Evolutionary conservation across 148 eudicot species (phyloP).

Genomic region (Rhododendron molle): DNA sequence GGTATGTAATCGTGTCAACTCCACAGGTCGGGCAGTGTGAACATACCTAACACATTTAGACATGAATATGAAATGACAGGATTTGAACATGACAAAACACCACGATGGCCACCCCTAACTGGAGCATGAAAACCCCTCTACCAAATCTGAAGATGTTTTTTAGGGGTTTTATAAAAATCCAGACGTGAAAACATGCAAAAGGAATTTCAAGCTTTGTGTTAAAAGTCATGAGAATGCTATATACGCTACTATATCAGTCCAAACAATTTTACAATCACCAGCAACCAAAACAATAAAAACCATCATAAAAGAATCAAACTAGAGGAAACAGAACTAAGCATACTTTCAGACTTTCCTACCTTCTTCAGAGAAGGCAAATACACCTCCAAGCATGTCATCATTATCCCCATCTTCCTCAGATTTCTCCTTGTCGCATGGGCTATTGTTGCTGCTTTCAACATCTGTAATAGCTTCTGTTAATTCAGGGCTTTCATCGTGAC

Average conservation of each 20-base stretch:
- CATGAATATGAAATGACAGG: background rate
- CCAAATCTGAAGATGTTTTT: background rate
- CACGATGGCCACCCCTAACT: background rate
- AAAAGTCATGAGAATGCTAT: background rate
- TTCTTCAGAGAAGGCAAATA: conserved; percentile 90
- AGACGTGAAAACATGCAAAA: background rate
- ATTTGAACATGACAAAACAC: background rate
- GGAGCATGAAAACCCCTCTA: background rate
- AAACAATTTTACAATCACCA: background rate
- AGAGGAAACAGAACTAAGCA: conserved; percentile 1
- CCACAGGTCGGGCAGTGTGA: background rate
- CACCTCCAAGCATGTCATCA: conserved; percentile 83
- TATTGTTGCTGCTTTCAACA: conserved; percentile 50
- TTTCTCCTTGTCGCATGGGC: conserved; percentile 54
- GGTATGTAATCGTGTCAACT: background rate
- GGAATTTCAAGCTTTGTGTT: background rate
- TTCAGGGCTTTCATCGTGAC: conserved; percentile 45
- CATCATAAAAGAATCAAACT: background rate
- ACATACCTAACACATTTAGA: background rate
- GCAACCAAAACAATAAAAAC: background rate
- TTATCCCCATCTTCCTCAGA: conserved; percentile 77
- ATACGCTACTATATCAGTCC: background rate
- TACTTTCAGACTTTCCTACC: conserved; percentile 32
- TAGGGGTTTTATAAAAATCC: background rate
- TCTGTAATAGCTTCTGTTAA: conserved; percentile 53